A percentile compares a stretch with the other conserved stretches of the same genome.
These are phyloP conservation scores for Paraphaeosphaeria sporulosa DNA, from an alignment of 2,329 filamentous ascomycete species.

Conservation along the genomic window DNA sequence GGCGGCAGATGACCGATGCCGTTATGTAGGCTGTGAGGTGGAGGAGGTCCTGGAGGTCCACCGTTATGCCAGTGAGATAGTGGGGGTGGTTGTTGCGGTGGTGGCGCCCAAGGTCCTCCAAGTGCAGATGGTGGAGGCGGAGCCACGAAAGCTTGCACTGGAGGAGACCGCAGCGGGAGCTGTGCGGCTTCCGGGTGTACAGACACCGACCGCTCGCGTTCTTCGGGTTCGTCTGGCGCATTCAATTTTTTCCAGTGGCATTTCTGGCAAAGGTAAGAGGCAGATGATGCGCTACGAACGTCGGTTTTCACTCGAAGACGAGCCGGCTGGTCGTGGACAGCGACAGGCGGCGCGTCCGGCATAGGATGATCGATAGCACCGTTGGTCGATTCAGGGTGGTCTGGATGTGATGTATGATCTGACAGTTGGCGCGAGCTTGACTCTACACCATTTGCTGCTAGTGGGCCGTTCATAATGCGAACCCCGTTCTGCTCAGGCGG, in stretches of 20 bases:
- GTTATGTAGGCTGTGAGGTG: slow-evolving; percentile 39
- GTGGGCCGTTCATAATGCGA: slow-evolving; percentile 31
- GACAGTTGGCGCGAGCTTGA: slow-evolving; percentile 18
- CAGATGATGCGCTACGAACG: slow-evolving; percentile 19
- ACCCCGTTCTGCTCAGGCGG: slow-evolving; percentile 16
- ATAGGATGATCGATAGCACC: slow-evolving; percentile 37
- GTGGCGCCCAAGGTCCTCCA: slow-evolving; percentile 17
- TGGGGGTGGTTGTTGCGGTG: slow-evolving; percentile 36
- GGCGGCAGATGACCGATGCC: slow-evolving; percentile 40
- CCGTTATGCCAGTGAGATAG: slow-evolving; percentile 40
- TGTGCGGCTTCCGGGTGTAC: slow-evolving; percentile 44
- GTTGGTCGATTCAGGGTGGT: slow-evolving; percentile 30
- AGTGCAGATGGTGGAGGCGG: slow-evolving; percentile 28
- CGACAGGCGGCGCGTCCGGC: slow-evolving; percentile 38
- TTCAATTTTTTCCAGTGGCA: slow-evolving; percentile 57
- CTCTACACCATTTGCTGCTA: slow-evolving; percentile 31
- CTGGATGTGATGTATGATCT: slow-evolving; percentile 26
- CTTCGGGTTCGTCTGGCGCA: slow-evolving; percentile 39
- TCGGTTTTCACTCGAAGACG: slow-evolving; percentile 36
- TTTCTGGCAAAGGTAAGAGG: slow-evolving; percentile 55
- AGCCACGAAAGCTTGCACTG: slow-evolving; percentile 34
- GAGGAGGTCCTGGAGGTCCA: slow-evolving; percentile 31
- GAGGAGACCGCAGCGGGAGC: slow-evolving; percentile 43
- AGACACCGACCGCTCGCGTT: slow-evolving; percentile 39
- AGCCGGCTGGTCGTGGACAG: slow-evolving; percentile 21